These are phyloP conservation scores for Phytophthora litchii DNA, from an alignment of 352 stramenopile genomes.

Conservation along the genomic window DNA sequence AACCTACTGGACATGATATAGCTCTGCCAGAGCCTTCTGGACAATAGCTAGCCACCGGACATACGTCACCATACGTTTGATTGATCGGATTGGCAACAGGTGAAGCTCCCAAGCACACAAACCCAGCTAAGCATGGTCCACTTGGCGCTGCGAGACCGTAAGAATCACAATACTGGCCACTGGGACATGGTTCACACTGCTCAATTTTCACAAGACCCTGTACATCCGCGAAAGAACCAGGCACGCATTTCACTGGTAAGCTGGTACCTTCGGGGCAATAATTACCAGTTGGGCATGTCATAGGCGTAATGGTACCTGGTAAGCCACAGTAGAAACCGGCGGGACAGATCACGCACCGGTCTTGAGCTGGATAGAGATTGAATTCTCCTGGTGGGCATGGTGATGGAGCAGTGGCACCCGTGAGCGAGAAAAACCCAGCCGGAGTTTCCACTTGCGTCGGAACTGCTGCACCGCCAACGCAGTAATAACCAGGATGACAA, in stretches of 20 bases:
- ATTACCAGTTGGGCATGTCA: constrained; percentile 59
- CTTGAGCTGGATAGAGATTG: constrained; percentile 60
- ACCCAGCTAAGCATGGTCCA: constrained; percentile 65
- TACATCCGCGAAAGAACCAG: constrained; percentile 59
- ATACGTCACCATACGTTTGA: constrained; percentile 59
- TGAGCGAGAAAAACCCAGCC: constrained; percentile 57
- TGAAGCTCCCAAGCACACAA: constrained; percentile 62
- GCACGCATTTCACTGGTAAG: constrained; percentile 65
- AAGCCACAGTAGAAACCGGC: constrained; percentile 75
- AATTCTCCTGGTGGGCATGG: constrained; percentile 67
- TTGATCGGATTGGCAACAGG: constrained; percentile 60
- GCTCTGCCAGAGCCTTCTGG: constrained; percentile 58
- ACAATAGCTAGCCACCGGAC: constrained; percentile 77
- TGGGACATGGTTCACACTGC: constrained; percentile 83
- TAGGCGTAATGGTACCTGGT: constrained; percentile 54
- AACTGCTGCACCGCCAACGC: constrained; percentile 53
- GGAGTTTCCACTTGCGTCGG: constrained; percentile 65
- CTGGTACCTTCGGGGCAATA: constrained; percentile 70
- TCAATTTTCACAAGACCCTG: constrained; percentile 65
- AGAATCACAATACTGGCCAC: constrained; percentile 90
- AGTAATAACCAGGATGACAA: constrained; percentile 87
- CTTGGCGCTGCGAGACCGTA: constrained; percentile 62
- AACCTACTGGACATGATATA: constrained; percentile 65
- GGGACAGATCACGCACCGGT: constrained; percentile 66
- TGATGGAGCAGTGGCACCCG: constrained; percentile 44